These are phyloP conservation scores for Rhododendron henanense DNA, from an alignment of 148 eudicot genomes.

Conservation along the genomic window DNA sequence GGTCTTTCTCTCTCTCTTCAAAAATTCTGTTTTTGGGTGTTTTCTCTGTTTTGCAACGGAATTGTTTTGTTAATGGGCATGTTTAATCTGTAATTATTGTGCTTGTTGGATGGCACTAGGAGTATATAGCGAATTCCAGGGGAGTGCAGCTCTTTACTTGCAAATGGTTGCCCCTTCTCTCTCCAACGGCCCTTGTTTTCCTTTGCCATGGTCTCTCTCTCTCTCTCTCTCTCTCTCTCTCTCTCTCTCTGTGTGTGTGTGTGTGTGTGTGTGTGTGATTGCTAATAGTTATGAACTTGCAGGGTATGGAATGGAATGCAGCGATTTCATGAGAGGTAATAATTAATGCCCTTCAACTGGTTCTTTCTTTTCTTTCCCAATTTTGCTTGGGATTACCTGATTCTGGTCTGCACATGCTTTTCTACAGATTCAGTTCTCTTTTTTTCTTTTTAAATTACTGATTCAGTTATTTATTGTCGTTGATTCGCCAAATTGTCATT, in stretches of 20 bases:
- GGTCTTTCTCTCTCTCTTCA: conserved; percentile 1
- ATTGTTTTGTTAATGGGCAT: background rate
- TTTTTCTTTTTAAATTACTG: background rate
- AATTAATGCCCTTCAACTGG: conserved; percentile 22
- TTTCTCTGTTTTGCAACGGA: background rate
- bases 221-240: conserved; percentile 20
- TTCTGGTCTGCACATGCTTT: background rate
- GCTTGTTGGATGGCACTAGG: conserved; percentile 32
- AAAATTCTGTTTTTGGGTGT: conserved; percentile 6
- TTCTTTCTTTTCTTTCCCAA: background rate
- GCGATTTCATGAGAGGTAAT: conserved; percentile 95
- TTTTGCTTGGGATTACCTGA: background rate
- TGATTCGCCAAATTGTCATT: background rate
- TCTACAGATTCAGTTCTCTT: background rate
- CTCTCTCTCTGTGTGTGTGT: background rate
- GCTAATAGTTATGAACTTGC: conserved; percentile 25
- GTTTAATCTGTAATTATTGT: background rate
- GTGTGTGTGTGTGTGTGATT: background rate
- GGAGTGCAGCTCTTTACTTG: conserved; percentile 87
- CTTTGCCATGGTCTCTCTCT: conserved; percentile 85
- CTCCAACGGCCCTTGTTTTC: conserved; percentile 92
- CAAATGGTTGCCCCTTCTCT: conserved; percentile 90
- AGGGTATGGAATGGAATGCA: conserved; percentile 99
- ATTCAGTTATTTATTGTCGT: background rate
- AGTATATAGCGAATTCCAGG: conserved; percentile 70